Percentiles rank a stretch among this genome's conserved stretches.
phyloP scores from a whole-genome alignment of 2,329 filamentous ascomycete genomes.

The Lachnellula subtilissima region DNA sequence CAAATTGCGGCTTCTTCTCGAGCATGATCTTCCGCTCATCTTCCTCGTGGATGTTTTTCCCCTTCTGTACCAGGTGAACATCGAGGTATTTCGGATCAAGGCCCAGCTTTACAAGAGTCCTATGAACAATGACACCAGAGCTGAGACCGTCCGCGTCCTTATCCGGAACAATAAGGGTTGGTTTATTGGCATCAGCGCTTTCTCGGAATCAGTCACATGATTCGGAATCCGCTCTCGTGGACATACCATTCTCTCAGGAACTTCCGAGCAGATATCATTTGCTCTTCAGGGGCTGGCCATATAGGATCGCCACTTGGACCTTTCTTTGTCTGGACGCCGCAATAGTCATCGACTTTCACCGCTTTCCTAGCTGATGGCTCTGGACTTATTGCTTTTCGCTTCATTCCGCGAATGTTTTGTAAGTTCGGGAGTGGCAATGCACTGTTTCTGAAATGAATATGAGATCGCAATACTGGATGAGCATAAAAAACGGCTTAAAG shows the following conservation, averaged over 20 bases:
- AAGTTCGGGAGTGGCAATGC: not conserved
- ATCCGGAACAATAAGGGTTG: conserved; percentile 59
- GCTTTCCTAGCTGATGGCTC: conserved; percentile 10
- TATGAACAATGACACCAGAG: conserved; percentile 58
- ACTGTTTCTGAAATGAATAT: not conserved
- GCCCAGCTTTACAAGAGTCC: conserved; percentile 55
- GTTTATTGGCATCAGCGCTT: conserved; percentile 47
- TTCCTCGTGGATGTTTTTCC: conserved; percentile 52
- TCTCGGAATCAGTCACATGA: not conserved
- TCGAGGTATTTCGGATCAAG: conserved; percentile 48
- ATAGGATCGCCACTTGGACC: conserved; percentile 32
- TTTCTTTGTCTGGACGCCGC: conserved; percentile 10
- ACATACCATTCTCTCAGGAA: conserved; percentile 55
- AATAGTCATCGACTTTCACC: conserved; percentile 24
- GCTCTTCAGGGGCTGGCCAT: conserved; percentile 56
- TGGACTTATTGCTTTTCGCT: conserved; percentile 14
- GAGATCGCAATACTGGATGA: not conserved
- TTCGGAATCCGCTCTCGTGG: not conserved
- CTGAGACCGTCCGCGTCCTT: conserved; percentile 65
- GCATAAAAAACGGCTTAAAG: not conserved
- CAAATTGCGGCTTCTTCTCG: conserved; percentile 45
- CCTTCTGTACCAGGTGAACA: conserved; percentile 56
- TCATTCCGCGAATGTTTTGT: conserved; percentile 8
- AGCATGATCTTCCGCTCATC: conserved; percentile 48
- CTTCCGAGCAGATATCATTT: conserved; percentile 50